Percentiles rank a stretch among this genome's conserved stretches.
phyloP scores from a whole-genome alignment of 129 eudicot genomes.

The Gnaphalium uliginosum region DNA sequence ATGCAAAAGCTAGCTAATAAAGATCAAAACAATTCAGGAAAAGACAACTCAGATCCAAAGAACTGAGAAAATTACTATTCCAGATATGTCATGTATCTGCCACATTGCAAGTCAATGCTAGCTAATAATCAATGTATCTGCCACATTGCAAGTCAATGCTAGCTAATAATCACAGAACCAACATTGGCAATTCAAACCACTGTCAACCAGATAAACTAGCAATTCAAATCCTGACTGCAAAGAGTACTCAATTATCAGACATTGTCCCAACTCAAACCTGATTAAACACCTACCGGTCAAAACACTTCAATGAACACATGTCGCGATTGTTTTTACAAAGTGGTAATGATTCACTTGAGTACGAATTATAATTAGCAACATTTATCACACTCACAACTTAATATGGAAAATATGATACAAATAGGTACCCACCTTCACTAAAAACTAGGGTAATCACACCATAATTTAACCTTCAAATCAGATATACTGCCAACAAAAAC shows the following conservation, averaged over 20 bases:
- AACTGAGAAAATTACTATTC: not conserved
- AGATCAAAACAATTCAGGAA: slow-evolving; percentile 4
- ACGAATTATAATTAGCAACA: not conserved
- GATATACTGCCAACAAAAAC: not conserved
- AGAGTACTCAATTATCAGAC: not conserved
- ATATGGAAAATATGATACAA: not conserved
- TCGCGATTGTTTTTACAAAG: no score
- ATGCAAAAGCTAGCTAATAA: not conserved
- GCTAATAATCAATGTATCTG: no score
- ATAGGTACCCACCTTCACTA: not conserved
- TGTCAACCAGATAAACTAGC: not conserved
- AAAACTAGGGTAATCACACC: not conserved
- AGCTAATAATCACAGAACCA: slow-evolving; percentile 7
- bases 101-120: slow-evolving; percentile 18
- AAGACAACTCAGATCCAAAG: not conserved
- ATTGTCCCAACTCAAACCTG: not conserved
- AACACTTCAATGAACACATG: not conserved
- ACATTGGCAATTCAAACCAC: slow-evolving; percentile 13
- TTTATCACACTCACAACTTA: slow-evolving; percentile 9
- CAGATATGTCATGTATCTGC: not conserved
- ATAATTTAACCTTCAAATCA: not conserved
- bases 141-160: slow-evolving; percentile 13
- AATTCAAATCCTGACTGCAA: slow-evolving; percentile 8
- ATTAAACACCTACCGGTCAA: slow-evolving; percentile 14
- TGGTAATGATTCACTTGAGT: not conserved